Evolutionary conservation across 1,284 basidiomycete species (phyloP), one percentile per base, ranked within the genome.

Genomic region (Trichosporon coremiiforme): DNA sequence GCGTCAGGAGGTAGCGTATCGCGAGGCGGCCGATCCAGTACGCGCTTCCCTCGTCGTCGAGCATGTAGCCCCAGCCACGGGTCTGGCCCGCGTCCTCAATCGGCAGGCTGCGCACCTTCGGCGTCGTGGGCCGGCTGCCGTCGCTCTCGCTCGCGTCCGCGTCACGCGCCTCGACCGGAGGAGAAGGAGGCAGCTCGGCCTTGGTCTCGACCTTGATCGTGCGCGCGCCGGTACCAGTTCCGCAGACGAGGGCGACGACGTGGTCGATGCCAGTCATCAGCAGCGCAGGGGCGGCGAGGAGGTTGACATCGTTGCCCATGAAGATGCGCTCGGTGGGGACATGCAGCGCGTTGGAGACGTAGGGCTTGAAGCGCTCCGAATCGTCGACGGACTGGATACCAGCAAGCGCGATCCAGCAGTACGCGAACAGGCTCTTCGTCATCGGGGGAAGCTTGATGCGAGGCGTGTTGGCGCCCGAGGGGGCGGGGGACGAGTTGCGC

Each of bases 11-110:
- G 55, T 71, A 71, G 9, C 80, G 78, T 41, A 79, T 77, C 17
- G 79, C 79, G 2, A 79, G 71, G 15, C 80, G 76, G 17, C 80
- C 80, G 57, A 80, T 70, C 77, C 77, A 80, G 73, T 79, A 81
- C 2, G 80, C 80, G 0, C 75, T 77, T 0, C 80, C 80, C 73
- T 82, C 80, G 69, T 82, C 79, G 68, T 77, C 76, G n/a, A 82
- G 74, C 79, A 80, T 66, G 67, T 78, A 78, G 5, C 80, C 80
- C 80, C 80, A 82, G 12, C 80, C 80, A 35, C 77, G 68, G 3
- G 75, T 72, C 0, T 76, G 72, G 15, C 74, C 80, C 0, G 80
- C 76, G 69, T 80, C 79, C 50, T 76, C 76, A 17, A 82, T 69
- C 0, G 77, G 79, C 4, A 81, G 68, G 10, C 22, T 60, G 57